phyloP scores from a whole-genome alignment of 2,329 filamentous ascomycete species.

The Trichoderma endophyticum region DNA sequence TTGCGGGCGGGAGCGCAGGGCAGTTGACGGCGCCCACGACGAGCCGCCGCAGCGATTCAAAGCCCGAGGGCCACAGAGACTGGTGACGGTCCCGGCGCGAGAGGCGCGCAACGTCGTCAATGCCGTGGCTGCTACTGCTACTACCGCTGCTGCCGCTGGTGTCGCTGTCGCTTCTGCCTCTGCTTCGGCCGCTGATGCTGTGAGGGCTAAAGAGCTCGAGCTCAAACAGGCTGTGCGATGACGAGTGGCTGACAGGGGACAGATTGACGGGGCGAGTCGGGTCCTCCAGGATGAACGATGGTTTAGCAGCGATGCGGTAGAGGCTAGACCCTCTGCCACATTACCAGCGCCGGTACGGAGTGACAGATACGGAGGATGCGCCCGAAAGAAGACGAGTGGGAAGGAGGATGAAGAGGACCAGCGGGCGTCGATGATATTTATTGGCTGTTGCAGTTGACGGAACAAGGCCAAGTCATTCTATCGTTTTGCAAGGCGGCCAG shows the following conservation, averaged over 20 bases:
- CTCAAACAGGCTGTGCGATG: conserved; percentile 23
- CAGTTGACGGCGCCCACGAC: conserved; percentile 55
- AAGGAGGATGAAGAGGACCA: neutral
- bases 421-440: neutral
- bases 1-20: conserved; percentile 59
- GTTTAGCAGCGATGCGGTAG: conserved; percentile 48
- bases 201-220: conserved; percentile 13
- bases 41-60: conserved; percentile 47
- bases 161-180: neutral
- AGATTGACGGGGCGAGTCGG: conserved; percentile 38
- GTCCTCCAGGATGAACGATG: conserved; percentile 55
- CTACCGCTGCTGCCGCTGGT: neutral
- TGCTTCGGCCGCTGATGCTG: neutral
- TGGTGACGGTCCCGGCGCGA: conserved; percentile 48
- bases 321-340: conserved; percentile 54
- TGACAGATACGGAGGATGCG: conserved; percentile 28
- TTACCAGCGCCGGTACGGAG: conserved; percentile 27
- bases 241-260: conserved; percentile 17
- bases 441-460: neutral
- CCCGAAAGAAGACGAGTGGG: conserved; percentile 16
- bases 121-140: neutral
- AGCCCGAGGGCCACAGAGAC: conserved; percentile 46
- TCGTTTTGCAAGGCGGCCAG: neutral
- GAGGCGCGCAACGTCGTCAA: conserved; percentile 27
- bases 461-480: neutral